Base-by-base conservation (phyloP, 176 grass and related monocot species). In the Tillandsia fasciculata region DNA sequence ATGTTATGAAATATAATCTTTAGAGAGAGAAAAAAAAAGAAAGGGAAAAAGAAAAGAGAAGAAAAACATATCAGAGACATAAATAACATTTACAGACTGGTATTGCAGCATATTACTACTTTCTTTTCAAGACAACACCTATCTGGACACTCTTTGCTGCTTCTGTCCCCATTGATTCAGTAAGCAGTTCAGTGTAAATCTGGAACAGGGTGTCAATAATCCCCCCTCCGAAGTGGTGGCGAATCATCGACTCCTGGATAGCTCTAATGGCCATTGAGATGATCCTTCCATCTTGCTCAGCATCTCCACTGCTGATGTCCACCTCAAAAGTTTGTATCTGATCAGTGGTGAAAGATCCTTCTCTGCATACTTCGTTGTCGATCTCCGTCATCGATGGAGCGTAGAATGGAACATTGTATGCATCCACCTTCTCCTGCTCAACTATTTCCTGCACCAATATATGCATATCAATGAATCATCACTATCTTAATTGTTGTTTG, bases 161-260 rank as follows among this genome's bases (percentile, higher is more conserved):
- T 80, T 99, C 95, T 67, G 82, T 75, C 67, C 83, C 87, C 87
- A 99, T 84, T 50, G 82, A 83, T 72, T 82, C 82, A 67, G 76
- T 83, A 66, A 99, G 87, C 13, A 94, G 77, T 50, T 87, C 77
- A 2, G 73, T 80, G 67, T 90, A 99, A 76, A 53, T 82, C 42
- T 84, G 70, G 70, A 99, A 94, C 1, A 94, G 78, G 51, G 71
- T 63, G 65, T 94, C 95, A 8, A 99, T 79, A 67, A 90, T 80
- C 48, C 81, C 77, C 3, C 69, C 51, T 2, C 90, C 95, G 76
- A 99, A 99, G 71, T 94, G 90, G 82, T 99, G 87, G 75, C 78
- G 79, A 20, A 99, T 86, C 87, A 99, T 99, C 5, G 95, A 86
- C 78, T 94, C 90, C 72, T 99, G 95, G 65, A 99, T 90, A 13